Base-by-base conservation (phyloP, 2,329 filamentous ascomycete species). In the Phialophora macrospora region DNA sequence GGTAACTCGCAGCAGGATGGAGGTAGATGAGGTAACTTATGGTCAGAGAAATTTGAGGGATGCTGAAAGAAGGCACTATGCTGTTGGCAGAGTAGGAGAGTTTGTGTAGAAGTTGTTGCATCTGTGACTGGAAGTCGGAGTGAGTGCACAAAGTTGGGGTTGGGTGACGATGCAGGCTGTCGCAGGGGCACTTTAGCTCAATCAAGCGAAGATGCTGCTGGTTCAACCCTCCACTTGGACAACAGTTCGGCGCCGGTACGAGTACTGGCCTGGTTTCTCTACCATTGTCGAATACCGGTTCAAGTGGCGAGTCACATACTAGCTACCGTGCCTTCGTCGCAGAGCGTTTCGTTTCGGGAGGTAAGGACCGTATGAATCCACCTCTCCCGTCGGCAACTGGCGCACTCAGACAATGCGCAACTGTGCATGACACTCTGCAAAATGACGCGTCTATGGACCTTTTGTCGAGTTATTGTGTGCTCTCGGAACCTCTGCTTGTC, bases 391-490 rank as follows among this genome's bases (percentile, higher is more conserved):
- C 38, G n/a, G 38, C 38, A n/a, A 44, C 17, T 2, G 38, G 17
- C 38, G 14, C 38, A 11, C 4, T 44, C 38, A 44, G 2, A 34
- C 2, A 34, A 34, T 34, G 38, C 38, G 17, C 38, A 44, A n/a
- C 38, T 17, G 38, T 44, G 38, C 38, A n/a, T n/a, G 38, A 44
- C 38, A 44, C 17, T 20, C n/a, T n/a, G 38, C 38, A 41, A 14
- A n/a, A n/a, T 44, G 38, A 44, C 38, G 38, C 38, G 38, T 38
- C 32, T 44, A 1, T 56, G 55, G 30, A 56, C 22, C 55, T 24
- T 48, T 28, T 46, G 55, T 11, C 30, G 3, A n/a, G 22, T n/a
- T 26, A 44, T 14, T 46, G 6, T 46, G 6, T 46, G n/a, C 14
- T 17, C 20, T 22, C 41, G 7, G 11, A 8, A 3, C 20, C 24